Evolutionary conservation across 352 stramenopile genomes (phyloP), one percentile per base, ranked within the genome.

Genomic region (Thalassiosira livingstoniorum): DNA sequence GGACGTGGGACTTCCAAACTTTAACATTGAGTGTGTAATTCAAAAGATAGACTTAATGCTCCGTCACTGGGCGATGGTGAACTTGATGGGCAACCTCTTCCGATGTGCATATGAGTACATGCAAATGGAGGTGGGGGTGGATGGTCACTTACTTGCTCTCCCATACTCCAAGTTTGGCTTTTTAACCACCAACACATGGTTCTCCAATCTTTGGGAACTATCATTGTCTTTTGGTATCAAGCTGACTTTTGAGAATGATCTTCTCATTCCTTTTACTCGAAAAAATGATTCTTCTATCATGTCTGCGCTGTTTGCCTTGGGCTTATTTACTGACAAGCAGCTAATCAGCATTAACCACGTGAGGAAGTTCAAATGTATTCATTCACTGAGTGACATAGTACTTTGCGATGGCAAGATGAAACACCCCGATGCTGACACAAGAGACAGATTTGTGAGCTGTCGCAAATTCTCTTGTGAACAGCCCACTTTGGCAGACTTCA

Each of bases 181-280:
- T 29, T 25, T 78, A 4, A 45, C 69, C 1, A 78, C 58, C 0
- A 18, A 70, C n/a, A 72, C 58, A 54, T 78, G 70, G 70, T 70
- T 37, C 60, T 66, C 64, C 13, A 42, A 35, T 15, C 45, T 71
- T 23, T 78, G 60, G 58, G 23, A 71, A 23, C 57, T 39, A 15
- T 31, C 62, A 11, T 37, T 25, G 0, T 25, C 37, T 25, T 62
- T 42, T 10, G 2, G 31, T 7, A 18, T 66, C 18, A 1, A 13
- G 0, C 51, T 57, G 0, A 13, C 53, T 2, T 29, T 55, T 1
- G 45, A 47, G 13, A 35, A 60, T 18, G 11, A 43, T 4, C 37
- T 27, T 60, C 2, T 37, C 31, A 31, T 60, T 27, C 39, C 63
- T 5, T 2, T 31, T 23, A 57, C 61, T n/a, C n/a, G 51, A 29